Conservation (phyloP, 805 yeast genomes). For the Lipomyces lipofer region DNA sequence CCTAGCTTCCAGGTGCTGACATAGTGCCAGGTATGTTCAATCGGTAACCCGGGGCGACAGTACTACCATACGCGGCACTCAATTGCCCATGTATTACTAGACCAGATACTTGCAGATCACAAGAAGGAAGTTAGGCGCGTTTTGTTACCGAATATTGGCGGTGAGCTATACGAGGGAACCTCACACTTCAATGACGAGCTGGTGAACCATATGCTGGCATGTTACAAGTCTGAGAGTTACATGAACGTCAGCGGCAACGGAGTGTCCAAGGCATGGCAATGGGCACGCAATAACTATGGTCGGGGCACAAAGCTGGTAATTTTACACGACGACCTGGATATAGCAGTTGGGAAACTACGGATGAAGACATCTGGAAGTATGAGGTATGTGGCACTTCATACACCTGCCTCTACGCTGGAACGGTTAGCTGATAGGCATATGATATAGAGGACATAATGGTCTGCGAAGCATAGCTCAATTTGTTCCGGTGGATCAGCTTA, state of each 20-base stretch:
- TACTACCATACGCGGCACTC: slow-evolving; percentile 71
- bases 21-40: slow-evolving; percentile 46
- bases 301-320: slow-evolving; percentile 52
- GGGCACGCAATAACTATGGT: slow-evolving; percentile 31
- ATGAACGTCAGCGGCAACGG: slow-evolving; percentile 77
- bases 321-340: slow-evolving; percentile 76
- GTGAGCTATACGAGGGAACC: slow-evolving; percentile 31
- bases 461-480: slow-evolving; percentile 55
- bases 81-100: slow-evolving; percentile 64
- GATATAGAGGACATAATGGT: slow-evolving; percentile 83
- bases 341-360: slow-evolving; percentile 65
- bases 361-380: slow-evolving; percentile 49
- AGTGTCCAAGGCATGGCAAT: slow-evolving; percentile 52
- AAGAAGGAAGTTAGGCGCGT: slow-evolving; percentile 12
- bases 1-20: neutral
- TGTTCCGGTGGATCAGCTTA: slow-evolving; percentile 53
- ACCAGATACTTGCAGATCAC: slow-evolving; percentile 35
- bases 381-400: neutral
- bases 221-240: slow-evolving; percentile 55
- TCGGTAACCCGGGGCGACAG: slow-evolving; percentile 76
- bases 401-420: neutral
- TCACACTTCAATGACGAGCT: slow-evolving; percentile 33
- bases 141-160: slow-evolving; percentile 11
- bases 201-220: slow-evolving; percentile 37
- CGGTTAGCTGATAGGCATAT: neutral